A percentile compares a stretch with the other conserved stretches of the same genome.
Evolutionary conservation across 768 basidiomycete genomes (phyloP).

Genomic region (Hortiboletus campestris): DNA sequence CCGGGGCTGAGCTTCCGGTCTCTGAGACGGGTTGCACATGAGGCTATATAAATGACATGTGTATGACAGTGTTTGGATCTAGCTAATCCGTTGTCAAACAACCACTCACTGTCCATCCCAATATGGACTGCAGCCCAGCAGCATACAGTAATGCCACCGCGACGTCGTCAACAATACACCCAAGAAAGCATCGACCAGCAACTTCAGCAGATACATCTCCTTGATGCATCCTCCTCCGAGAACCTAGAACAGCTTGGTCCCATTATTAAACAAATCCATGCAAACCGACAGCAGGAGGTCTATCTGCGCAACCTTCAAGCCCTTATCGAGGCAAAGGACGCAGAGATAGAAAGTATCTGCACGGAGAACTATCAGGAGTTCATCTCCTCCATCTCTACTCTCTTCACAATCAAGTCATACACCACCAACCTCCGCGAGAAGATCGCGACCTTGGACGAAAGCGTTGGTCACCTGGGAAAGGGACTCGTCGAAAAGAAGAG

Average conservation of each 20-base stretch:
- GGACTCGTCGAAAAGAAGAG: conserved; percentile 94
- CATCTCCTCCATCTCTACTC: conserved; percentile 92
- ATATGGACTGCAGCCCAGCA: conserved; percentile 6
- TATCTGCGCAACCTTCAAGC: conserved; percentile 82
- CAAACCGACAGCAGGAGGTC: conserved; percentile 81
- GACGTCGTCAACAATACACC: conserved; percentile 68
- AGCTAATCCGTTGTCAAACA: conserved; percentile 40
- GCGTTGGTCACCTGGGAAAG: conserved; percentile 84
- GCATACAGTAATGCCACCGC: conserved; percentile 60
- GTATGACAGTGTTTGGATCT: conserved; percentile 33
- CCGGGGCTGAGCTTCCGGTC: not conserved
- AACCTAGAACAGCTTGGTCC: conserved; percentile 95
- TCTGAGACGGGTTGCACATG: not conserved
- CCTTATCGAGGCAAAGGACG: conserved; percentile 93
- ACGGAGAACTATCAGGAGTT: conserved; percentile 98
- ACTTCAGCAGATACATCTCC: conserved; percentile 85
- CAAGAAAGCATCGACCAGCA: conserved; percentile 87
- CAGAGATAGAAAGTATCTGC: conserved; percentile 95
- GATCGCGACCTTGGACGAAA: conserved; percentile 84
- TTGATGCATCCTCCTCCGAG: conserved; percentile 86
- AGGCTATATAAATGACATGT: not conserved
- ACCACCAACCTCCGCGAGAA: conserved; percentile 91
- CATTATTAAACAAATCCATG: conserved; percentile 90
- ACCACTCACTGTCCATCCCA: conserved; percentile 9
- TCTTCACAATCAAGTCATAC: conserved; percentile 94